A percentile compares a stretch with the other conserved stretches of the same genome.
Evolutionary conservation across 805 yeast genomes (phyloP).

Genomic region (Candida ascalaphidarum): DNA sequence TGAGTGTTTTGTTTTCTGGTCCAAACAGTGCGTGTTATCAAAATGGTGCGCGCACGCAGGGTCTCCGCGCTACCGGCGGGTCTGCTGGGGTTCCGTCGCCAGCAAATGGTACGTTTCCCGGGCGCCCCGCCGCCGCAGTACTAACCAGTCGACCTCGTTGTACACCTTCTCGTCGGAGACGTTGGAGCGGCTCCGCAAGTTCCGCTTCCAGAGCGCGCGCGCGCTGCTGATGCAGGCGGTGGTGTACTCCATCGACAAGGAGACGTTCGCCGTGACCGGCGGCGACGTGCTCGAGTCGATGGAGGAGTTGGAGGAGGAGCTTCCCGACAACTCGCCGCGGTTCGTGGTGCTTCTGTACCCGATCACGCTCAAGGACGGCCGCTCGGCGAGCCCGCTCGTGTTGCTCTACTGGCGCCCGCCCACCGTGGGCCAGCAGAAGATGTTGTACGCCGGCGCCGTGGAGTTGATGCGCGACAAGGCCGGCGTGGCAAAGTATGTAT

Average conservation of each 20-base stretch:
- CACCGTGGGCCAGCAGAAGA: conserved; percentile 72
- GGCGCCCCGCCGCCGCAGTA: no score
- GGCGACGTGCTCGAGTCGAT: conserved; percentile 42
- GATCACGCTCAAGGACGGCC: conserved; percentile 57
- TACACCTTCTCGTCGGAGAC: conserved; percentile 61
- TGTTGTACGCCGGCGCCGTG: conserved; percentile 88
- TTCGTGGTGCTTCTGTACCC: conserved; percentile 75
- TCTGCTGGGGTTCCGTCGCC: no score
- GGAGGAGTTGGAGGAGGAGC: conserved; percentile 60
- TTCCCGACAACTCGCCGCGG: conserved; percentile 79
- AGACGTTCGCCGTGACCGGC: conserved; percentile 40
- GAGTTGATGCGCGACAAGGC: conserved; percentile 72
- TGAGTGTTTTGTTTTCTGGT: no score
- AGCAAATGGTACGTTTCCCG: no score
- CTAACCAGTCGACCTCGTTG: conserved; percentile 27
- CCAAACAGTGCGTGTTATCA: no score
- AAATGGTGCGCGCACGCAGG: no score
- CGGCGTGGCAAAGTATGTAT: conserved; percentile 55
- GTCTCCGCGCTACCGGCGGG: no score
- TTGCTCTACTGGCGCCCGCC: conserved; percentile 85
- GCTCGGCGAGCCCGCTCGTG: conserved; percentile 66
- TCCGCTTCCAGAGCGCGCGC: conserved; percentile 66
- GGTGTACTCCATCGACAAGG: conserved; percentile 51
- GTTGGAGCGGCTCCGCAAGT: conserved; percentile 51
- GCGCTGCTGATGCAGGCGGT: conserved; percentile 53